Evolutionary conservation across 768 basidiomycete genomes (phyloP).

Genomic region (Boletus patriciae): DNA sequence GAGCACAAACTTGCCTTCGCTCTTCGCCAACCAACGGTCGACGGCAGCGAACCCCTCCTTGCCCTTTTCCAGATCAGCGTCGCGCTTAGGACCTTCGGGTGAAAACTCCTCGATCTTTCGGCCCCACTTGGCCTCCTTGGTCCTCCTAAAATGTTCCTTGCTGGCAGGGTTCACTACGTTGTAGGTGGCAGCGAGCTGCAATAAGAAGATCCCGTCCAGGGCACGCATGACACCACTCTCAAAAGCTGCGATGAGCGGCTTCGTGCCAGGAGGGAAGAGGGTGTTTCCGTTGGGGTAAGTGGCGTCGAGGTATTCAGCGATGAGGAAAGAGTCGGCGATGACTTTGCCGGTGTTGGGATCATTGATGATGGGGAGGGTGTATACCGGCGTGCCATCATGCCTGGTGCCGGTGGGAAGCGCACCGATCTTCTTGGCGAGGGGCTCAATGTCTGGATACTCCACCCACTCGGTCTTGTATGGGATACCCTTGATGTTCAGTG

Average conservation of each 20-base stretch:
- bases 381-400: slow-evolving; percentile 34
- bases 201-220: slow-evolving; percentile 9
- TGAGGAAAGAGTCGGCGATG: slow-evolving; percentile 42
- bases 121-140: slow-evolving; percentile 34
- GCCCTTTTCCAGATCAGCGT: slow-evolving; percentile 28
- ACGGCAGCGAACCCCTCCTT: slow-evolving; percentile 28
- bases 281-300: slow-evolving; percentile 38
- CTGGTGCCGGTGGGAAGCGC: slow-evolving; percentile 33
- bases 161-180: slow-evolving; percentile 28
- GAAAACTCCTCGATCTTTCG: slow-evolving; percentile 37
- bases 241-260: slow-evolving; percentile 43
- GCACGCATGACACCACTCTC: slow-evolving; percentile 19
- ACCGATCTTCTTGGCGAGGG: slow-evolving; percentile 33
- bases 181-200: slow-evolving; percentile 17
- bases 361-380: slow-evolving; percentile 44
- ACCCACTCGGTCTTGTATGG: slow-evolving; percentile 45
- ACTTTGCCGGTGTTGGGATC: slow-evolving; percentile 38
- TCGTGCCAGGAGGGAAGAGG: slow-evolving; percentile 43
- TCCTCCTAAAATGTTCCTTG: slow-evolving; percentile 34
- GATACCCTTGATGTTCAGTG: slow-evolving; percentile 43
- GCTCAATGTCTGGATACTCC: slow-evolving; percentile 43
- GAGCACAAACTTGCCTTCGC: slow-evolving; percentile 34
- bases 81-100: slow-evolving; percentile 29
- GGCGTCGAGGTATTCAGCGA: slow-evolving; percentile 48
- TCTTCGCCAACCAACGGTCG: slow-evolving; percentile 32